Percentiles rank a stretch among this genome's conserved stretches.
These are phyloP conservation scores for Dissophora globulifera DNA, from an alignment of 192 early-diverging fungal genomes.

Conservation along the genomic window DNA sequence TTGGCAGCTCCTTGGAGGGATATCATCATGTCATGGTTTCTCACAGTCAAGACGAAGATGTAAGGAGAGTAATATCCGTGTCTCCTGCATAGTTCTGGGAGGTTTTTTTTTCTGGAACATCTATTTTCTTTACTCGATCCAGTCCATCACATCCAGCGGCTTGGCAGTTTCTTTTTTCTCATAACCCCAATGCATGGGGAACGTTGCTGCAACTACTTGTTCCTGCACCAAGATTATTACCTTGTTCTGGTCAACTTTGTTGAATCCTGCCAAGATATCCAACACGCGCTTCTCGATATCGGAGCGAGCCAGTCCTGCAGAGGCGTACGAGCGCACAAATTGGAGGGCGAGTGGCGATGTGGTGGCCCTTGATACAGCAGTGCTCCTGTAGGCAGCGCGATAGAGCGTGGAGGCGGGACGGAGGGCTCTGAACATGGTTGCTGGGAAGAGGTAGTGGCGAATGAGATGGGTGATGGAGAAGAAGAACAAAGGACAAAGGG, in stretches of 20 bases:
- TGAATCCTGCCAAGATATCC: conserved; percentile 92
- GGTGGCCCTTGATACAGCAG: conserved; percentile 32
- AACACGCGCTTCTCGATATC: conserved; percentile 89
- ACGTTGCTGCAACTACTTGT: background rate
- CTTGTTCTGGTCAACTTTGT: conserved; percentile 94
- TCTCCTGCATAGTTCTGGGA: too few relatives aligned
- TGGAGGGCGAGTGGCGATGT: conserved; percentile 48
- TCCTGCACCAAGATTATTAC: conserved; percentile 57
- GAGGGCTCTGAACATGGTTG: conserved; percentile 50
- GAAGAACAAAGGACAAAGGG: too few relatives aligned
- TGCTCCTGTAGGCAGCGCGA: conserved; percentile 43
- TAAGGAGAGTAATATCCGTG: too few relatives aligned
- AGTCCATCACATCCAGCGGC: too few relatives aligned
- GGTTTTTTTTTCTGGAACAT: too few relatives aligned
- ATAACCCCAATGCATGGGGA: background rate
- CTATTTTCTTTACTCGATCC: too few relatives aligned
- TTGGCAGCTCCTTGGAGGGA: too few relatives aligned
- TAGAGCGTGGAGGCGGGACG: conserved; percentile 38
- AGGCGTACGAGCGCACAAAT: conserved; percentile 79
- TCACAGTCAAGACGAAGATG: too few relatives aligned
- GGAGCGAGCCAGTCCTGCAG: conserved; percentile 70
- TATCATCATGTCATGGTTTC: too few relatives aligned
- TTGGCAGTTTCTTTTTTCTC: too few relatives aligned
- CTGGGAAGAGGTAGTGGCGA: background rate
- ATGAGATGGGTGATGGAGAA: background rate